These are phyloP conservation scores for Magnolia changhungtana DNA, from an alignment of 164 flowering plant genomes.

Conservation along the genomic window DNA sequence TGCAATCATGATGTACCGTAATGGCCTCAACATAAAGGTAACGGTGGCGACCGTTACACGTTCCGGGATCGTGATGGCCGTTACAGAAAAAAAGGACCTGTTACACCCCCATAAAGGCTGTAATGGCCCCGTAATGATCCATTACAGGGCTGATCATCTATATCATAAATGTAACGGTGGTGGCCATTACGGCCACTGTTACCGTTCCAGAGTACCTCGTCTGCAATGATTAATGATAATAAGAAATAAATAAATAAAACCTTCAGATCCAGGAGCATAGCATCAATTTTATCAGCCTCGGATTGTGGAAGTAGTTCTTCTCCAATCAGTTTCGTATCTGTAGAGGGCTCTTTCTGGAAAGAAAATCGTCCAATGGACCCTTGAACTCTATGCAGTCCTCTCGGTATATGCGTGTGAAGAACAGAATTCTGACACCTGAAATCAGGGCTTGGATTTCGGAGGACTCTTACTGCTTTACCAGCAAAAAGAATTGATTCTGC, in stretches of 20 bases:
- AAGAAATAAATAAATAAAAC: conserved; percentile 26
- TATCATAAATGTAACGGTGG: too few relatives aligned
- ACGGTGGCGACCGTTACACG: too few relatives aligned
- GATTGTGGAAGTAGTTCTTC: conserved; percentile 85
- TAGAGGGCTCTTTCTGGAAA: conserved; percentile 43
- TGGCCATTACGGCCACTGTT: too few relatives aligned
- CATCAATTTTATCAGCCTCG: conserved; percentile 89
- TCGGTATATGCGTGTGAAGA: conserved; percentile 41
- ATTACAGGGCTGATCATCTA: too few relatives aligned
- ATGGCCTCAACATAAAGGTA: too few relatives aligned
- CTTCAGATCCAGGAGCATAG: conserved; percentile 82
- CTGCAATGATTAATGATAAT: neutral
- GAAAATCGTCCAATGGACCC: conserved; percentile 41
- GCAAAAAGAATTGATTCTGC: conserved; percentile 94
- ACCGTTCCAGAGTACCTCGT: too few relatives aligned
- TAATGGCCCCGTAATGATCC: too few relatives aligned
- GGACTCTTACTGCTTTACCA: conserved; percentile 92
- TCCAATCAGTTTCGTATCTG: conserved; percentile 38
- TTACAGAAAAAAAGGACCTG: too few relatives aligned
- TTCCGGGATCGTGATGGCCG: too few relatives aligned
- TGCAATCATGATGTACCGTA: neutral
- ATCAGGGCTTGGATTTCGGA: conserved; percentile 83
- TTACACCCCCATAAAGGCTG: too few relatives aligned
- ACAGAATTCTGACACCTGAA: conserved; percentile 46
- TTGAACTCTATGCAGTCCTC: conserved; percentile 44